Evolutionary conservation across 1,284 basidiomycete species (phyloP).

Genomic region (Fomitopsis palustris): DNA sequence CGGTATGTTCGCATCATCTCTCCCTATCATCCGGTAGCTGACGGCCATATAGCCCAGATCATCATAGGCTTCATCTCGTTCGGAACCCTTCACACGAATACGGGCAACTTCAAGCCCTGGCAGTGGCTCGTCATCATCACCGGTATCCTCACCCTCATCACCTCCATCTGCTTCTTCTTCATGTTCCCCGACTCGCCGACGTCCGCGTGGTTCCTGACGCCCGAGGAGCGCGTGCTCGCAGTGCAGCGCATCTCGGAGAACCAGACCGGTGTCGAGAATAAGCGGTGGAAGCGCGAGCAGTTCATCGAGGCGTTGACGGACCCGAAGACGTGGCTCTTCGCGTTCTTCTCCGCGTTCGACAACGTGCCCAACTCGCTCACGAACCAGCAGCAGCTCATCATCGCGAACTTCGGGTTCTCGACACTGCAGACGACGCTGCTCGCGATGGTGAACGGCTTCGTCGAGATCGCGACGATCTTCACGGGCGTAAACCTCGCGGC

Average conservation of each 20-base stretch:
- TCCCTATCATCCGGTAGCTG: background rate
- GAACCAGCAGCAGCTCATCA: slow-evolving; percentile 68
- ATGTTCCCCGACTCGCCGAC: slow-evolving; percentile 71
- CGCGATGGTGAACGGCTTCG: slow-evolving; percentile 60
- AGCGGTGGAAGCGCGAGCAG: slow-evolving; percentile 36
- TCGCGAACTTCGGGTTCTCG: slow-evolving; percentile 66
- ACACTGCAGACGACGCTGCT: slow-evolving; percentile 66
- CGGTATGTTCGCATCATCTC: slow-evolving; percentile 10
- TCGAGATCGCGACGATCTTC: slow-evolving; percentile 67
- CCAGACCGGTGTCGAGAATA: slow-evolving; percentile 38
- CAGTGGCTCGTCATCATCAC: slow-evolving; percentile 62
- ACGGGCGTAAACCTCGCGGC: slow-evolving; percentile 58
- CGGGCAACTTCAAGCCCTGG: slow-evolving; percentile 56
- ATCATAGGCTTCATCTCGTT: slow-evolving; percentile 70
- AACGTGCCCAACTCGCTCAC: slow-evolving; percentile 71
- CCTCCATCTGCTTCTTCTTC: slow-evolving; percentile 55
- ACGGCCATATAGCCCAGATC: slow-evolving; percentile 37
- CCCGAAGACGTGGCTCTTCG: slow-evolving; percentile 71
- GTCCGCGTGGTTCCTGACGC: slow-evolving; percentile 67
- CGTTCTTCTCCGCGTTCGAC: slow-evolving; percentile 57
- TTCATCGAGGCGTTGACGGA: slow-evolving; percentile 65
- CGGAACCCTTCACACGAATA: slow-evolving; percentile 58
- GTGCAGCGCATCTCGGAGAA: slow-evolving; percentile 55
- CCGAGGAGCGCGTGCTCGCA: slow-evolving; percentile 54
- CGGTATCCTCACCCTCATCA: slow-evolving; percentile 53